These are phyloP conservation scores for Clitoria ternatea DNA, from an alignment of 306 rosid species.

Conservation along the genomic window DNA sequence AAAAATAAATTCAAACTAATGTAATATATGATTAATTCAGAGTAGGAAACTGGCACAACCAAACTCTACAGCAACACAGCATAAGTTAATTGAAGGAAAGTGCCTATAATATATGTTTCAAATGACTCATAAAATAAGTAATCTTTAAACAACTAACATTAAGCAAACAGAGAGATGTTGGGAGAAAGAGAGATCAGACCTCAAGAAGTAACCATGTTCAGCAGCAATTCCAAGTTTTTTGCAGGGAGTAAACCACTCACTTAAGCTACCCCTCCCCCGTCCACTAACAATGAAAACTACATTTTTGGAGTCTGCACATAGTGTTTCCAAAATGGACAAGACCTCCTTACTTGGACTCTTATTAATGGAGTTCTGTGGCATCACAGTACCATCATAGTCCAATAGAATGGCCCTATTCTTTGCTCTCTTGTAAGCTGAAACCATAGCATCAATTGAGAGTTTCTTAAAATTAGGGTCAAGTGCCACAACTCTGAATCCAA, in stretches of 20 bases:
- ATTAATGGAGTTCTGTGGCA: slow-evolving; percentile 69
- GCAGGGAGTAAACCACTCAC: slow-evolving; percentile 66
- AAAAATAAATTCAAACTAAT: background rate
- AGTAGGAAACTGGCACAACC: background rate
- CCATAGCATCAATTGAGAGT: slow-evolving; percentile 60
- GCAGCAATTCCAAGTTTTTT: slow-evolving; percentile 76
- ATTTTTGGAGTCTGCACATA: slow-evolving; percentile 59
- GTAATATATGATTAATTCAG: background rate
- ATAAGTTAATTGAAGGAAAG: background rate
- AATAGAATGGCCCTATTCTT: slow-evolving; percentile 67
- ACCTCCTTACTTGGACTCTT: slow-evolving; percentile 65
- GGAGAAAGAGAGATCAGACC: slow-evolving; percentile 39
- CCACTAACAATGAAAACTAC: slow-evolving; percentile 84
- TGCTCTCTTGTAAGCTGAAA: slow-evolving; percentile 52
- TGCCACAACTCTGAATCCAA: slow-evolving; percentile 78
- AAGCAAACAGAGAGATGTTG: background rate
- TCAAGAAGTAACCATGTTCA: slow-evolving; percentile 72
- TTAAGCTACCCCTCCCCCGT: slow-evolving; percentile 62
- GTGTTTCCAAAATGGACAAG: slow-evolving; percentile 47
- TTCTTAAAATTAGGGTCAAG: slow-evolving; percentile 78
- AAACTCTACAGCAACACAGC: background rate
- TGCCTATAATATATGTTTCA: background rate
- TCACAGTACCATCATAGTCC: slow-evolving; percentile 83
- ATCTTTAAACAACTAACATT: background rate
- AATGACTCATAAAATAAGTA: background rate